Conservation (phyloP, 352 stramenopile genomes). For the Phytophthora sp. region DNA sequence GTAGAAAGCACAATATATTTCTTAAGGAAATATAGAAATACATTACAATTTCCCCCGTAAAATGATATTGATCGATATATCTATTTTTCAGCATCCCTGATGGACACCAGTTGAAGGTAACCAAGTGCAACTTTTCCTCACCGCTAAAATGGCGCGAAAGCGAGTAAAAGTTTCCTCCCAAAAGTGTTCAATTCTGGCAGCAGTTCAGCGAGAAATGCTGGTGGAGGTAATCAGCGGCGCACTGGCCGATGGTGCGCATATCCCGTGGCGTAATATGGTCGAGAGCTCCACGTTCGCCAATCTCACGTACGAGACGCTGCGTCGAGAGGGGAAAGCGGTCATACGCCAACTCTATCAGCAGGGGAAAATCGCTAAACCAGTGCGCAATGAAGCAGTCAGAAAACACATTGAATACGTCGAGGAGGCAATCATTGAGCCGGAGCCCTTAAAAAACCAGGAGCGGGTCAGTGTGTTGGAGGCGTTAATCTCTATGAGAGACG, state of each 20-base stretch:
- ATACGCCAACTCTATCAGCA: slow-evolving; percentile 17
- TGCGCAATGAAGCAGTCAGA: neutral
- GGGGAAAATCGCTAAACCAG: neutral
- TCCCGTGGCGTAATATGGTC: slow-evolving; percentile 25
- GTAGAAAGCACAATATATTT: too few relatives aligned
- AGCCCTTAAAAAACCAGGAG: slow-evolving; percentile 1
- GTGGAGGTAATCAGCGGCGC: slow-evolving; percentile 5
- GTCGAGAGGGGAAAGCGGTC: slow-evolving; percentile 21
- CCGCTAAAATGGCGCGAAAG: slow-evolving; percentile 12
- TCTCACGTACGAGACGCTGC: slow-evolving; percentile 21
- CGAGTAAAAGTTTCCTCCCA: slow-evolving; percentile 11
- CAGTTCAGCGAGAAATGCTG: slow-evolving; percentile 8
- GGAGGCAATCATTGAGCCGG: slow-evolving; percentile 6
- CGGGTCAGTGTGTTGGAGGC: slow-evolving; percentile 4
- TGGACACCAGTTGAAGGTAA: slow-evolving; percentile 7
- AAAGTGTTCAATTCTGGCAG: neutral
- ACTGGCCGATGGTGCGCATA: slow-evolving; percentile 3
- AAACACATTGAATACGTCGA: neutral
- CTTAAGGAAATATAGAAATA: too few relatives aligned
- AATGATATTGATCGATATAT: too few relatives aligned
- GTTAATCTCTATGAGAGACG: slow-evolving; percentile 7
- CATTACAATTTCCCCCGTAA: too few relatives aligned
- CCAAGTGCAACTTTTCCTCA: slow-evolving; percentile 11
- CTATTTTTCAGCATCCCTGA: too few relatives aligned
- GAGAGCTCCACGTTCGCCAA: slow-evolving; percentile 17